phyloP scores from a whole-genome alignment of 306 rosid species.

The Biancaea sappan region DNA sequence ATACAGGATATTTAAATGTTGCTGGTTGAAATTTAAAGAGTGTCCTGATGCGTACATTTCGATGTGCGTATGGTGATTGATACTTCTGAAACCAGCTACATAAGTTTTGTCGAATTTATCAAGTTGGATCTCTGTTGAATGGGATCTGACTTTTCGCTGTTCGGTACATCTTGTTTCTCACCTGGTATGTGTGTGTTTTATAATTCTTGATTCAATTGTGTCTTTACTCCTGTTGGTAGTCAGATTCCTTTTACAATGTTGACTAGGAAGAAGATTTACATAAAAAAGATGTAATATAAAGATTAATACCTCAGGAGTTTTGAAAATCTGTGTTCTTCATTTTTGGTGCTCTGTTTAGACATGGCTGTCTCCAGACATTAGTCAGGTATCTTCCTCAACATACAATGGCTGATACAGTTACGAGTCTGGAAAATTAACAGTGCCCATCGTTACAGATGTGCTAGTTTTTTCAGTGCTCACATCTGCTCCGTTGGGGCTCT shows the following conservation, averaged over 20 bases:
- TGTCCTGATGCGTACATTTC: constrained; percentile 25
- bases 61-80: constrained; percentile 15
- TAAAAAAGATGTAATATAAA: neutral
- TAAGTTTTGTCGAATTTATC: constrained; percentile 33
- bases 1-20: neutral
- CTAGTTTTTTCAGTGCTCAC: constrained; percentile 32
- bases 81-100: constrained; percentile 44
- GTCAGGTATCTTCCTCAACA: constrained; percentile 52
- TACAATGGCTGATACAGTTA: constrained; percentile 44
- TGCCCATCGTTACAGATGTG: constrained; percentile 52
- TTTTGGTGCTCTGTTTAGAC: neutral
- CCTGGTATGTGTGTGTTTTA: neutral
- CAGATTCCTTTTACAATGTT: constrained; percentile 6
- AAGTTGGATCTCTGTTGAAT: constrained; percentile 36
- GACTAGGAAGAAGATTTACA: neutral
- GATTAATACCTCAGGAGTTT: neutral
- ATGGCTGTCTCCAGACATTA: constrained; percentile 46
- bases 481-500: constrained; percentile 50
- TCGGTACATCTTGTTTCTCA: constrained; percentile 23
- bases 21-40: constrained; percentile 38
- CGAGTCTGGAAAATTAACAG: constrained; percentile 42
- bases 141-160: constrained; percentile 45
- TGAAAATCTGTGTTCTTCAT: neutral
- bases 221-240: neutral
- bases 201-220: neutral